Base-by-base conservation (phyloP, 768 basidiomycete genomes). In the Mycena capillaripes region DNA sequence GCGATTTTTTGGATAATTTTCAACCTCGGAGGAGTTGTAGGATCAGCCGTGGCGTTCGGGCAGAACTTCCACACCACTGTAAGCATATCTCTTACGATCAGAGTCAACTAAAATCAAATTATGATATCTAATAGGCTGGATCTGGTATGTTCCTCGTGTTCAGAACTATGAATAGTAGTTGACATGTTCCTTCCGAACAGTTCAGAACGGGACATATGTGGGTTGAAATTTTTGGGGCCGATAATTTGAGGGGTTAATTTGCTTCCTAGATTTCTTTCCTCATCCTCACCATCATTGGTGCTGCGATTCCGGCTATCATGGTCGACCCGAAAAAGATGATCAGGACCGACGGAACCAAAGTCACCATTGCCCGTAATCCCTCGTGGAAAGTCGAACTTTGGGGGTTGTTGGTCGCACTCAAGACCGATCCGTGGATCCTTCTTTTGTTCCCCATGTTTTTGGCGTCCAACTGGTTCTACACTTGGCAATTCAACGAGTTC, bases 381-480 rank as follows among this genome's bases (percentile, higher is more conserved):
- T 92, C 92, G 3, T 95, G 94, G 94, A 93, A 89, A 77, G 86
- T 87, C 23, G 95, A 96, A 79, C 82, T 96, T 62, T 85, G 86
- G 71, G 91, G 91, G 14, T 87, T 96, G 25, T 94, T 87, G 82
- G 75, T 92, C 55, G 89, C 92, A 3, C 83, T 96, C 52, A 87
- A 83, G 66, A 91, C 88, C 16, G 95, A 96, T 76, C 93, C 93
- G 0, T 84, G 86, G 82, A 89, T 96, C 75, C 70, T 95, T 19
- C 82, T 94, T 5, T 86, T 95, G 23, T 93, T 96, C 84, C 95
- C 95, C 16, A 93, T 95, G 91, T 95, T 95, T 81, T 89, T 95
- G 65, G 89, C 92, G 10, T 92, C 91, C 48, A 95, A 95, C 79
- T 95, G 92, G 89, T 95, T 95, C 82, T 95, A 95, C 78, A 92